phyloP scores from a whole-genome alignment of 495 filamentous ascomycete species.

The Annulohypoxylon maeteangense region DNA sequence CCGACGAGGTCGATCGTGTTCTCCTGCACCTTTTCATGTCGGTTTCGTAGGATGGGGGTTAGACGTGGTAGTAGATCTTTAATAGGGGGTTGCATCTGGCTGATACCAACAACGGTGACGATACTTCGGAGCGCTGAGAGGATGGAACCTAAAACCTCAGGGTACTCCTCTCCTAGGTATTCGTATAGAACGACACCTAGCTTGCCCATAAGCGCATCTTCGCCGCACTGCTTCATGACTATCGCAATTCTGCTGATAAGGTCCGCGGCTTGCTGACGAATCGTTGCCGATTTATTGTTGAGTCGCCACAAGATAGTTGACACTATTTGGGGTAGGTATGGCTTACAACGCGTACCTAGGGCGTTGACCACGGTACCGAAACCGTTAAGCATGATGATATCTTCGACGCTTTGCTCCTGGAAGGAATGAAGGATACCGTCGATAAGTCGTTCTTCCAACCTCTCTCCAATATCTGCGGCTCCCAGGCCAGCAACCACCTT shows the following conservation, averaged over 20 bases:
- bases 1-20: constrained; percentile 99
- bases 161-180: constrained; percentile 98
- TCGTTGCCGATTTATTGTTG: constrained; percentile 96
- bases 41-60: constrained; percentile 96
- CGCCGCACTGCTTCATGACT: constrained; percentile 98
- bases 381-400: constrained; percentile 96
- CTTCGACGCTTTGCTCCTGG: constrained; percentile 98
- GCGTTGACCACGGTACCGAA: constrained; percentile 98
- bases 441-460: constrained; percentile 90
- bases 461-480: constrained; percentile 91
- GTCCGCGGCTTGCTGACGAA: constrained; percentile 96
- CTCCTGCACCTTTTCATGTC: constrained; percentile 99
- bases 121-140: constrained; percentile 94
- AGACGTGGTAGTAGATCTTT: constrained; percentile 94
- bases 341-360: constrained; percentile 91
- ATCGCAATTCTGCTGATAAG: constrained; percentile 95
- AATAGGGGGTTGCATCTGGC: constrained; percentile 98
- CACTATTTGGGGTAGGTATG: constrained; percentile 95
- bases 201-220: constrained; percentile 95
- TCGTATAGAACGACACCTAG: constrained; percentile 97
- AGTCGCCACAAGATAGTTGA: constrained; percentile 96
- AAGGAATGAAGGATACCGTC: constrained; percentile 98
- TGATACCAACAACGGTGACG: constrained; percentile 98
- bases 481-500: constrained; percentile 93
- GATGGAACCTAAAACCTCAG: constrained; percentile 96